Evolutionary conservation across 257 asterid genomes (phyloP), one percentile per base, ranked within the genome.

Genomic region (Coffea canephora): DNA sequence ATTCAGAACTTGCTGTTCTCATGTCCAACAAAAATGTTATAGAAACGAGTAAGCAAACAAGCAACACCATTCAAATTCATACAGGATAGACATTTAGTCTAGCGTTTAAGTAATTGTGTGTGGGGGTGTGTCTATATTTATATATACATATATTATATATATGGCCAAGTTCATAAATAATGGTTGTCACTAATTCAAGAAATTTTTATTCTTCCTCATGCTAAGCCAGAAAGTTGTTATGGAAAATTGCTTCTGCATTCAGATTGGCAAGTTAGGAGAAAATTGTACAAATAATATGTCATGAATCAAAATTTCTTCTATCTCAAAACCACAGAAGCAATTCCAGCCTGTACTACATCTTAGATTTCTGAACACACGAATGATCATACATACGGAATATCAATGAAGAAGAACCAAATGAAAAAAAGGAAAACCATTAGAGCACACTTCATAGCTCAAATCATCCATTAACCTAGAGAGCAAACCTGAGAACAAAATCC

Each of bases 1-100:
- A 52, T 79, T 81, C 84, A 96, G 80, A 81, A 92, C 92, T 82
- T 89, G 90, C 99, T 94, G 95, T 69, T 70, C 61, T 71, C 43
- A 45, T 61, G 64, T 18, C 64, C 16, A 61, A 75, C 27, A 48
- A 4, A 78, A 57, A 57, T 64, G 25, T 57, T 59, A 16, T 36
- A 4, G 18, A 72, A 45, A 45, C 2, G 6, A 64, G 48, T 72
- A 34, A 65, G 76, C 48, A 71, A 41, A 21, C 78, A 23, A 14
- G 64, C 57, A 59, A 61, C 39, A 25, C 18, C 73, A 69, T 41
- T 59, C 69, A 39, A 59, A 41, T 23, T 21, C 16, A 74, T 19
- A 39, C 7, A 57, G 55, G 41, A 74, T 55, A 27, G 16, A 74
- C 69, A 74, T 57, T 54, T 62, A 8, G n/a, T n/a, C 9, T 4